Percentiles rank a stretch among this genome's conserved stretches.
Conservation (phyloP, 1,284 basidiomycete species). For the Coniophora puteana region DNA sequence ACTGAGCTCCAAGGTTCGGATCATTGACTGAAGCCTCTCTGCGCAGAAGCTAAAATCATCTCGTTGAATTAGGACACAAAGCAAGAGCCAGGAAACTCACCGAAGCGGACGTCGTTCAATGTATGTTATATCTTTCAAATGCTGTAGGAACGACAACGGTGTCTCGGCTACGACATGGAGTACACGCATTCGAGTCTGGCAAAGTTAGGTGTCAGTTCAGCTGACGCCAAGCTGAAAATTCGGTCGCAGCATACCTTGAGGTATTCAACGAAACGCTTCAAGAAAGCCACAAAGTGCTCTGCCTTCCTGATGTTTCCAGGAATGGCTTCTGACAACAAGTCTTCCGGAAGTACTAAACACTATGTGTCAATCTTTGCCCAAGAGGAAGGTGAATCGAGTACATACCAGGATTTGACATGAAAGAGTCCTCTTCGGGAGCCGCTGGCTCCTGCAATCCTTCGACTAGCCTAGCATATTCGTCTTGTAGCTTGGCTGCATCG, state of each 20-base stretch:
- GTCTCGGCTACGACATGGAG: conserved; percentile 99
- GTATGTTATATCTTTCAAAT: conserved; percentile 98
- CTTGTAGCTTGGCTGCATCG: conserved; percentile 92
- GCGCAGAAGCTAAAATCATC: conserved; percentile 79
- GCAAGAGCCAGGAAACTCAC: conserved; percentile 36
- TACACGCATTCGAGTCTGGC: conserved; percentile 99
- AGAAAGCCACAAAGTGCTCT: conserved; percentile 98
- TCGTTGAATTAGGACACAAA: conserved; percentile 8
- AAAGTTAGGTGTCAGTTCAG: conserved; percentile 14
- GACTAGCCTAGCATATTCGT: conserved; percentile 96
- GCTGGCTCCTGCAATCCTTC: conserved; percentile 87
- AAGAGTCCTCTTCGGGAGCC: conserved; percentile 71
- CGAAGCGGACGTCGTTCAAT: conserved; percentile 95
- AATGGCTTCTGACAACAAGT: conserved; percentile 92
- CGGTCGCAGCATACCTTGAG: conserved; percentile 66
- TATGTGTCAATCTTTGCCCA: conserved; percentile 7
- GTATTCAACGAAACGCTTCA: conserved; percentile 98
- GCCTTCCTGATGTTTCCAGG: conserved; percentile 99
- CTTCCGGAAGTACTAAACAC: conserved; percentile 83
- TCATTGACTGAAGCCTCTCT: conserved; percentile 91
- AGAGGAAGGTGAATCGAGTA: conserved; percentile 1
- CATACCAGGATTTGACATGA: conserved; percentile 87
- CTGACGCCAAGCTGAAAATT: conserved; percentile 6
- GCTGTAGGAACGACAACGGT: conserved; percentile 96
- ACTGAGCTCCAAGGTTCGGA: conserved; percentile 89